phyloP scores from a whole-genome alignment of 257 asterid species.

The Dorcoceras hygrometricum region DNA sequence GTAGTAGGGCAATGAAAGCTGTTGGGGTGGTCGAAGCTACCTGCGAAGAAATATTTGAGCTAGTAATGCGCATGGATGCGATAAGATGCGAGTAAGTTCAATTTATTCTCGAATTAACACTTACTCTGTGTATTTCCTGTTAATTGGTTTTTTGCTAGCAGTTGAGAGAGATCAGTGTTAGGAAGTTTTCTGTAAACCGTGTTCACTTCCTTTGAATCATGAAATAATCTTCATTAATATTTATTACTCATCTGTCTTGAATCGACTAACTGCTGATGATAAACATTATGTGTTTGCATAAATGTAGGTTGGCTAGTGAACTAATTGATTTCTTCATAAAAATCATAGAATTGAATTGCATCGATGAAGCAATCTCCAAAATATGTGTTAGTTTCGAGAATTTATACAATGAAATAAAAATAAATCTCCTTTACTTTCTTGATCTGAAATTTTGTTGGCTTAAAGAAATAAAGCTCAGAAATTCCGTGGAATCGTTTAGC shows the following conservation, averaged over 20 bases:
- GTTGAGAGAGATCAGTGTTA: slow-evolving; percentile 11
- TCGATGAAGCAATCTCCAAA: background rate
- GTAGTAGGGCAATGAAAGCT: slow-evolving; percentile 95
- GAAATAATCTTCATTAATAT: background rate
- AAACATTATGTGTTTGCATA: background rate
- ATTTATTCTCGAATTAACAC: slow-evolving; percentile 18
- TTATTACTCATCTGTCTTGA: background rate
- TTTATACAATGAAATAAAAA: background rate
- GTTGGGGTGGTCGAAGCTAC: slow-evolving; percentile 90
- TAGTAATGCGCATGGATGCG: slow-evolving; percentile 90
- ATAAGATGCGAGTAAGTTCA: slow-evolving; percentile 77
- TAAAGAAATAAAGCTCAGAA: background rate
- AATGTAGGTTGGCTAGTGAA: slow-evolving; percentile 1
- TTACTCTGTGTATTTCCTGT: slow-evolving; percentile 6
- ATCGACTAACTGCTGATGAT: slow-evolving; percentile 15
- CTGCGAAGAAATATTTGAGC: slow-evolving; percentile 86
- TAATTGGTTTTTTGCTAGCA: slow-evolving; percentile 16
- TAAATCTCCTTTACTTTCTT: background rate
- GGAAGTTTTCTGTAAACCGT: slow-evolving; percentile 8
- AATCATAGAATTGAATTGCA: slow-evolving; percentile 1
- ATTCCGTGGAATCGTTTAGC: background rate
- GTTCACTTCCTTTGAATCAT: slow-evolving; percentile 12
- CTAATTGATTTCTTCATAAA: slow-evolving; percentile 3
- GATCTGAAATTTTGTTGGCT: slow-evolving; percentile 11
- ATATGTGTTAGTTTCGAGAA: background rate